phyloP scores from a whole-genome alignment of 164 flowering plant species.

The Buxus sempervirens region DNA sequence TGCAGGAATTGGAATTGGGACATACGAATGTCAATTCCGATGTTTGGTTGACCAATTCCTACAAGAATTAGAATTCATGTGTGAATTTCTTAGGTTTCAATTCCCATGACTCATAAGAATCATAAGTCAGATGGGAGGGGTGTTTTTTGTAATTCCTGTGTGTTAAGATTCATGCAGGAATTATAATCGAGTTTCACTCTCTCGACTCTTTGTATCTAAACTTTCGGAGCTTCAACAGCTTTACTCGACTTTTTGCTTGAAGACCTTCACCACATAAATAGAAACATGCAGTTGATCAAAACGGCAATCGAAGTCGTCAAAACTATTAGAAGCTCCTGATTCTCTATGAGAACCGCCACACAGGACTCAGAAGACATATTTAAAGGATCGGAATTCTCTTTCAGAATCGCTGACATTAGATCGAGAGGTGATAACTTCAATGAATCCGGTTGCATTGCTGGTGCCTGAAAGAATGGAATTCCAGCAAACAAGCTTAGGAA shows the following conservation, averaged over 20 bases:
- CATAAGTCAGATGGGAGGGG: no score
- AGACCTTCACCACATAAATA: slow-evolving; percentile 62
- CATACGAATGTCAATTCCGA: no score
- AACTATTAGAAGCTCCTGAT: slow-evolving; percentile 57
- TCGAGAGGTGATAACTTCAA: slow-evolving; percentile 61
- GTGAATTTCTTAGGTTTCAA: no score
- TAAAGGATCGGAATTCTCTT: slow-evolving; percentile 43
- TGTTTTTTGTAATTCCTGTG: no score
- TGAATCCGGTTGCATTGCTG: slow-evolving; percentile 30
- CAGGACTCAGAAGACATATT: slow-evolving; percentile 33
- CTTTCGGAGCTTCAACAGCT: slow-evolving; percentile 34
- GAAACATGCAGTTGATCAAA: slow-evolving; percentile 57
- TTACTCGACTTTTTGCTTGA: slow-evolving; percentile 22
- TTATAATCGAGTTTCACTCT: no score
- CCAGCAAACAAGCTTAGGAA: neutral
- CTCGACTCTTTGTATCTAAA: no score
- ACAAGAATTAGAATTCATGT: no score
- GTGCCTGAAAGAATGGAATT: neutral
- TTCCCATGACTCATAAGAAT: no score
- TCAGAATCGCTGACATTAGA: slow-evolving; percentile 58
- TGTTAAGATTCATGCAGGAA: no score
- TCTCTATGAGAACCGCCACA: slow-evolving; percentile 42
- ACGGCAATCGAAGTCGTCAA: slow-evolving; percentile 77
- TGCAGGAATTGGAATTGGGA: no score
- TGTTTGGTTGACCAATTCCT: no score